These are phyloP conservation scores for Endothia cerciana DNA, from an alignment of 2,329 filamentous ascomycete species.

Conservation along the genomic window DNA sequence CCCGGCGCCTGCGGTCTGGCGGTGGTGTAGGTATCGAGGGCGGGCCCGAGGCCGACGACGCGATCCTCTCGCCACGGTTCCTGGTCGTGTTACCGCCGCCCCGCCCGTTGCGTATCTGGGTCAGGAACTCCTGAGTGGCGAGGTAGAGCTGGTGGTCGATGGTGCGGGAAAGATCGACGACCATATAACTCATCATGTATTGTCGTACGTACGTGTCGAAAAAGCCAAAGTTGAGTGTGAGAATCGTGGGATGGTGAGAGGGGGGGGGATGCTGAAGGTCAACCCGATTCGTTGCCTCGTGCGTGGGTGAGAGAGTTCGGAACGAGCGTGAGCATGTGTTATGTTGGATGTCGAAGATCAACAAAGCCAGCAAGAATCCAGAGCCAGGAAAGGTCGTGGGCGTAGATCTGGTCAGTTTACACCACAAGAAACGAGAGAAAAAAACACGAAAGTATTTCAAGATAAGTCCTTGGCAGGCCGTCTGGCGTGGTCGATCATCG, in stretches of 20 bases:
- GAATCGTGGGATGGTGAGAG: background rate
- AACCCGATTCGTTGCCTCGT: background rate
- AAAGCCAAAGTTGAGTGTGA: background rate
- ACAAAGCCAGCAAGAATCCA: background rate
- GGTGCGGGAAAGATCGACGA: slow-evolving; percentile 18
- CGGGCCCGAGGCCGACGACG: background rate
- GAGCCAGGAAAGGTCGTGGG: background rate
- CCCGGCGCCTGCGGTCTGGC: too few species aligned
- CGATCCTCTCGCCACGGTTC: background rate
- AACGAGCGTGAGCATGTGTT: background rate
- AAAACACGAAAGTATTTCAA: background rate
- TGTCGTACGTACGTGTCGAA: background rate
- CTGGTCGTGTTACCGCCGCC: background rate
- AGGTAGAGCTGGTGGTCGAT: slow-evolving; percentile 23
- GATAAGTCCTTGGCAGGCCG: background rate
- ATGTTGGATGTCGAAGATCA: background rate
- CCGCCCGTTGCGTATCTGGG: background rate
- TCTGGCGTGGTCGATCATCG: background rate
- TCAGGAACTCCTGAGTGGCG: slow-evolving; percentile 20
- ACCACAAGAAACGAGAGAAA: background rate
- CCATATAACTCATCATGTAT: slow-evolving; percentile 8
- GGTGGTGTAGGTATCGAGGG: background rate
- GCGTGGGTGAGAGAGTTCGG: background rate
- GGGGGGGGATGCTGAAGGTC: background rate
- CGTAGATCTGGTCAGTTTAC: background rate